phyloP scores from a whole-genome alignment of 345 rosid species.

The Chamaenerion angustifolium region DNA sequence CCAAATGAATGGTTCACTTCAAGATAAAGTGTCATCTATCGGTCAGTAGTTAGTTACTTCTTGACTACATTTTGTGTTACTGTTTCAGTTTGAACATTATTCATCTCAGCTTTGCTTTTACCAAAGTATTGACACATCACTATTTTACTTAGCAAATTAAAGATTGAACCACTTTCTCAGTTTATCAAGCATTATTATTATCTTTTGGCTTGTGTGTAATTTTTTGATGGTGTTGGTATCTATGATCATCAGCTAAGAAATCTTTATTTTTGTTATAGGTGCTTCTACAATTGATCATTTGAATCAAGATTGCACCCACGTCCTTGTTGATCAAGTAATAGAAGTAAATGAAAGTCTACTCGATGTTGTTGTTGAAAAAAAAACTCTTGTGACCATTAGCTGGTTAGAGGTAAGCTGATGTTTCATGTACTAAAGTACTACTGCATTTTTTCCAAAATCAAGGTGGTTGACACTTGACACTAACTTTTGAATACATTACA shows the following conservation, averaged over 20 bases:
- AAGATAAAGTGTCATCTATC: conserved; percentile 48
- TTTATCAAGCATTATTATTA: too few species aligned
- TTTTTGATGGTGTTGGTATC: too few species aligned
- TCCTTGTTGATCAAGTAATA: conserved; percentile 37
- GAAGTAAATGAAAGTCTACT: conserved; percentile 38
- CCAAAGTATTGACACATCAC: too few species aligned
- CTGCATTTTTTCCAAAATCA: neutral
- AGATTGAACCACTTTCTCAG: neutral
- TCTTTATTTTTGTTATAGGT: conserved; percentile 24
- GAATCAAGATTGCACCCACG: conserved; percentile 64
- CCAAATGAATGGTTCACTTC: conserved; percentile 22
- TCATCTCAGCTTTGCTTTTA: too few species aligned
- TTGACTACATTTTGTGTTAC: neutral
- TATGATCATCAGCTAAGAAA: too few species aligned
- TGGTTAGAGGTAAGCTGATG: conserved; percentile 60
- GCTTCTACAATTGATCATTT: conserved; percentile 29
- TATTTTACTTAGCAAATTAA: too few species aligned
- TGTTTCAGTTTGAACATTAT: neutral
- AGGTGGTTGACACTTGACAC: neutral
- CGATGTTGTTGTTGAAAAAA: conserved; percentile 50
- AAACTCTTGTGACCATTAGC: conserved; percentile 31
- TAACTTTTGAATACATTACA: neutral
- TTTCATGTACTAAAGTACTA: neutral
- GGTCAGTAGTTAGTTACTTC: conserved; percentile 31
- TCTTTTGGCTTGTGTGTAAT: too few species aligned